Percentiles rank a stretch among this genome's conserved stretches.
Conservation (phyloP, 176 grass and related monocot genomes). For the Triticum dicoccoides region DNA sequence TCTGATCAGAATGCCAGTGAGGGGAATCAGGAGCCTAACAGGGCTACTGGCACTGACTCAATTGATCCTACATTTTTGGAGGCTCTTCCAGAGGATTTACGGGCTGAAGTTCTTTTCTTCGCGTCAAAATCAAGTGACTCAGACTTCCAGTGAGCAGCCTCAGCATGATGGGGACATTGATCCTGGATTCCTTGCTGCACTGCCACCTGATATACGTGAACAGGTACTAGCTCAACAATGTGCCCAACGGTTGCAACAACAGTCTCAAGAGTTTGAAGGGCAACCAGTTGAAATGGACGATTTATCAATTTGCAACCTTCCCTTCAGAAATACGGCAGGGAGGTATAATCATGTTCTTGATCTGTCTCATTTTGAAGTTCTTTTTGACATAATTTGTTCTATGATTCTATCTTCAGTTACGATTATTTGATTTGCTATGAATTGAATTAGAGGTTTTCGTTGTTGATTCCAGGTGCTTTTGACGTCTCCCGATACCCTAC, state of each 20-base stretch:
- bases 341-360: constrained; percentile 49
- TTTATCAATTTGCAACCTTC: constrained; percentile 96
- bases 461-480: constrained; percentile 74
- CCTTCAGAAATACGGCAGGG: constrained; percentile 88
- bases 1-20: constrained; percentile 51
- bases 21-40: constrained; percentile 49
- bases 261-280: constrained; percentile 87
- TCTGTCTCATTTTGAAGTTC: not conserved
- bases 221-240: constrained; percentile 91
- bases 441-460: not conserved
- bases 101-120: constrained; percentile 93
- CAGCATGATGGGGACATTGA: constrained; percentile 90
- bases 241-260: constrained; percentile 78
- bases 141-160: constrained; percentile 65
- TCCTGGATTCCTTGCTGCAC: constrained; percentile 97
- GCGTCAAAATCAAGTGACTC: constrained; percentile 85
- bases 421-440: not conserved
- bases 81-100: constrained; percentile 89
- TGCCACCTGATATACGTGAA: constrained; percentile 93
- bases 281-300: constrained; percentile 98
- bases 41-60: constrained; percentile 49
- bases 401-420: constrained; percentile 18
- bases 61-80: constrained; percentile 99
- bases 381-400: not conserved
- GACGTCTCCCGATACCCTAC: constrained; percentile 88